phyloP scores from a whole-genome alignment of 306 rosid genomes.

The Dalbergia oliveri region DNA sequence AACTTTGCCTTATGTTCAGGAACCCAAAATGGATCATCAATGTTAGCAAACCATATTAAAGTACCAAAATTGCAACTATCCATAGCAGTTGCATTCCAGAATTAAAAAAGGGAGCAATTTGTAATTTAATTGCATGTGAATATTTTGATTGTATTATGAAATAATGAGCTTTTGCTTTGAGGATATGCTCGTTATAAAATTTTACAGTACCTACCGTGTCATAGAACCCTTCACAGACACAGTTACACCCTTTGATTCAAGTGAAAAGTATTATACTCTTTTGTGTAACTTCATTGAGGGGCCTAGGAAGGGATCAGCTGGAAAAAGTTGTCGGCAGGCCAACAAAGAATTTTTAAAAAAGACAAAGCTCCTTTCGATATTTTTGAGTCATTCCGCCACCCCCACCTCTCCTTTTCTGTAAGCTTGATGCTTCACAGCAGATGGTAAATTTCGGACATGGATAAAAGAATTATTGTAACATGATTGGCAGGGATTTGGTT shows the following conservation, averaged over 20 bases:
- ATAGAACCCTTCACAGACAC: neutral
- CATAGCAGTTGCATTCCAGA: neutral
- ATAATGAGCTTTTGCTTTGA: slow-evolving; percentile 15
- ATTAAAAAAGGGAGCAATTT: slow-evolving; percentile 19
- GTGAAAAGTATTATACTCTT: neutral
- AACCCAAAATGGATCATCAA: neutral
- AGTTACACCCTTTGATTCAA: slow-evolving; percentile 12
- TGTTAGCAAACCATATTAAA: neutral
- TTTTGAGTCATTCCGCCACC: no score
- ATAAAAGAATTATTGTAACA: neutral
- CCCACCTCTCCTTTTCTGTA: no score
- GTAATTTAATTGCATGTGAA: slow-evolving; percentile 11
- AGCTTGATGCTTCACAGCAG: no score
- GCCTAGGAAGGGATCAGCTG: neutral
- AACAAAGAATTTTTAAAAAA: neutral
- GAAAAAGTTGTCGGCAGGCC: neutral
- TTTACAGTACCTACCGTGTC: neutral
- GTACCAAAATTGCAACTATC: slow-evolving; percentile 15
- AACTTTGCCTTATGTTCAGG: neutral
- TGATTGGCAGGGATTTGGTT: neutral
- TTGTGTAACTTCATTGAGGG: neutral
- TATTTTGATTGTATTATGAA: neutral
- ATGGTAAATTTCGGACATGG: neutral
- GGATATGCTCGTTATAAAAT: neutral
- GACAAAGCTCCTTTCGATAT: neutral